Percentiles rank a stretch among this genome's conserved stretches.
Evolutionary conservation across 768 basidiomycete species (phyloP).

Genomic region (Pisolithus orientalis): DNA sequence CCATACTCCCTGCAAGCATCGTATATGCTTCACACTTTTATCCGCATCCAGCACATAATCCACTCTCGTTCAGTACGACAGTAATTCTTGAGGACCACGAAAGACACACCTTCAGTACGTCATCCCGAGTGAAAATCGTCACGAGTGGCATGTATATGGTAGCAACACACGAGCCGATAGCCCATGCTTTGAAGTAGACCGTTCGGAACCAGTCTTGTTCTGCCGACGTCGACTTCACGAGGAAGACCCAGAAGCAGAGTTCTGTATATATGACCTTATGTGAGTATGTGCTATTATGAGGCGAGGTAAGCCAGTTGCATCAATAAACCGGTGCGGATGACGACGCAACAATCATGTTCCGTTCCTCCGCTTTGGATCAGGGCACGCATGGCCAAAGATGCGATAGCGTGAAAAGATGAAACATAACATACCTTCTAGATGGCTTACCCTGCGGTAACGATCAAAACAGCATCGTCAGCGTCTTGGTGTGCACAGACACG

Average conservation of each 20-base stretch:
- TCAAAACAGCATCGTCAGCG: neutral
- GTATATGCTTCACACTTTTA: constrained; percentile 62
- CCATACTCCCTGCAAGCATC: constrained; percentile 63
- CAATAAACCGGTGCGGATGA: neutral
- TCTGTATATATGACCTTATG: constrained; percentile 35
- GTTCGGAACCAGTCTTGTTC: constrained; percentile 77
- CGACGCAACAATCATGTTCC: neutral
- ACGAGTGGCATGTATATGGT: constrained; percentile 65
- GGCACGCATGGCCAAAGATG: neutral
- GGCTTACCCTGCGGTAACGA: constrained; percentile 52
- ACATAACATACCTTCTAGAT: constrained; percentile 57
- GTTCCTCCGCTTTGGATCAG: neutral
- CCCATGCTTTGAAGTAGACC: constrained; percentile 70
- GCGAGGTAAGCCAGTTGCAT: no score
- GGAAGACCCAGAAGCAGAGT: constrained; percentile 84
- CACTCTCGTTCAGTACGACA: constrained; percentile 8
- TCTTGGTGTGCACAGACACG: neutral
- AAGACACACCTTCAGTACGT: constrained; percentile 50
- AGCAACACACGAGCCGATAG: constrained; percentile 54
- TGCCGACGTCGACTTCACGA: constrained; percentile 55
- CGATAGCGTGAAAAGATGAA: neutral
- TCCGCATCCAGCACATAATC: neutral
- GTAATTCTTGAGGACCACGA: neutral
- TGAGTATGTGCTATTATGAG: no score
- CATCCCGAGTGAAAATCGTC: constrained; percentile 52